These are phyloP conservation scores for Trametes villosa DNA, from an alignment of 768 basidiomycete species.

Conservation along the genomic window DNA sequence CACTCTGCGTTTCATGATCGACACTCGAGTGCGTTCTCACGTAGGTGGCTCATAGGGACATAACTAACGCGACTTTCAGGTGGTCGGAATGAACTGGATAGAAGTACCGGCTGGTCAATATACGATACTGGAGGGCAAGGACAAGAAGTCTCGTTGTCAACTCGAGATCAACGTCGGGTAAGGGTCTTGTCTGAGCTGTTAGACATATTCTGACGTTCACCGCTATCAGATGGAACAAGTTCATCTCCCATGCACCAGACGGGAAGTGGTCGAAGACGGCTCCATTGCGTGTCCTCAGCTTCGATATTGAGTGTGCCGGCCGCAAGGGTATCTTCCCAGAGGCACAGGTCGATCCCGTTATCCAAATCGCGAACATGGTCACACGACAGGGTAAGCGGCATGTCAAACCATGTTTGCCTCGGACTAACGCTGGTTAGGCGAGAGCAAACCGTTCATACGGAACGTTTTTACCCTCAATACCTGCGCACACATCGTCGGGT, in stretches of 20 bases:
- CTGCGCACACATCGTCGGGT: slow-evolving; percentile 96
- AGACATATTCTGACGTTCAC: not conserved
- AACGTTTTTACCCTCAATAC: slow-evolving; percentile 96
- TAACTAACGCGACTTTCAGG: slow-evolving; percentile 45
- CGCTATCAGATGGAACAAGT: slow-evolving; percentile 68
- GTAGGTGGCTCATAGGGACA: not conserved
- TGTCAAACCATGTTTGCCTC: not conserved
- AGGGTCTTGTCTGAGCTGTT: slow-evolving; percentile 22
- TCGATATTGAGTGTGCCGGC: slow-evolving; percentile 99
- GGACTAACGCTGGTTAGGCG: slow-evolving; percentile 58
- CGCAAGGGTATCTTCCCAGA: slow-evolving; percentile 98
- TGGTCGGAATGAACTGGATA: slow-evolving; percentile 99
- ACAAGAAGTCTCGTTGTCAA: slow-evolving; percentile 83
- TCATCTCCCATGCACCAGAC: slow-evolving; percentile 91
- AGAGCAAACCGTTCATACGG: slow-evolving; percentile 90
- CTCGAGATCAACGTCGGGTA: slow-evolving; percentile 83
- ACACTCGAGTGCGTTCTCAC: slow-evolving; percentile 70
- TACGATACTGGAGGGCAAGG: slow-evolving; percentile 54
- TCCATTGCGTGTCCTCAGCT: slow-evolving; percentile 91
- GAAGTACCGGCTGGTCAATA: slow-evolving; percentile 89
- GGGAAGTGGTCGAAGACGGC: slow-evolving; percentile 92
- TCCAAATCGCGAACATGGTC: slow-evolving; percentile 99
- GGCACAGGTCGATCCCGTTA: slow-evolving; percentile 87
- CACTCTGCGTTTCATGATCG: slow-evolving; percentile 95
- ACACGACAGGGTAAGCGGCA: slow-evolving; percentile 83